Percentiles rank a stretch among this genome's conserved stretches.
Evolutionary conservation across 208 protist species (phyloP).

Genomic region (Wallacemonas sp.): DNA sequence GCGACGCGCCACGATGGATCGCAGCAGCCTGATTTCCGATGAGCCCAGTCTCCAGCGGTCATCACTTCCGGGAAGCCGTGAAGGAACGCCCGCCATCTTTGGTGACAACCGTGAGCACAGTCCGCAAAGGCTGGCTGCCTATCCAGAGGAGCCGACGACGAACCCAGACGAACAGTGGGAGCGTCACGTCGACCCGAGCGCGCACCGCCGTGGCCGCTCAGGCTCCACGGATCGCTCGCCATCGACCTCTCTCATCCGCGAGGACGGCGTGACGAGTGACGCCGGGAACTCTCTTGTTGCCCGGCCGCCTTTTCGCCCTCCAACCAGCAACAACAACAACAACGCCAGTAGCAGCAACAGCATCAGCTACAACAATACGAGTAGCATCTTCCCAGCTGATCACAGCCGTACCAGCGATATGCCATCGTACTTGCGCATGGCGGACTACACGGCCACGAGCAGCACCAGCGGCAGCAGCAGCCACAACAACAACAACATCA

Average conservation of each 20-base stretch:
- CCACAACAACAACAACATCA: background rate
- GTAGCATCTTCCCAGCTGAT: background rate
- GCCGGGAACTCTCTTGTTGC: too few relatives aligned
- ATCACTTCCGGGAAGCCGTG: conserved; percentile 1
- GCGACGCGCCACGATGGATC: conserved; percentile 18
- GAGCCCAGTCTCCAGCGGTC: conserved; percentile 9
- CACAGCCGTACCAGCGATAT: background rate
- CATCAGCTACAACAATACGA: background rate
- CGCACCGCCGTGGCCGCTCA: conserved; percentile 8
- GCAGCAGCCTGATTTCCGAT: background rate
- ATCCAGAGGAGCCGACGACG: background rate
- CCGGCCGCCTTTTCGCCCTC: too few relatives aligned
- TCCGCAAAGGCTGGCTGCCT: background rate
- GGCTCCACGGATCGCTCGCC: conserved; percentile 15
- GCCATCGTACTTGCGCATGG: conserved; percentile 13
- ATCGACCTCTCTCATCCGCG: background rate
- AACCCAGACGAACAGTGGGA: conserved; percentile 4
- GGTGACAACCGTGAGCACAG: background rate
- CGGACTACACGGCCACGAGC: conserved; percentile 14
- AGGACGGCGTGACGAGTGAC: too few relatives aligned
- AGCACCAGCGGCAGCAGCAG: conserved; percentile 5
- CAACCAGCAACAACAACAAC: background rate
- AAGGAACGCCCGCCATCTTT: conserved; percentile 5
- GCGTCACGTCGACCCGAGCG: conserved; percentile 3
- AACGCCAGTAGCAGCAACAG: conserved; percentile 11